Evolutionary conservation across 345 rosid genomes (phyloP).

Genomic region (Citrus sp.): DNA sequence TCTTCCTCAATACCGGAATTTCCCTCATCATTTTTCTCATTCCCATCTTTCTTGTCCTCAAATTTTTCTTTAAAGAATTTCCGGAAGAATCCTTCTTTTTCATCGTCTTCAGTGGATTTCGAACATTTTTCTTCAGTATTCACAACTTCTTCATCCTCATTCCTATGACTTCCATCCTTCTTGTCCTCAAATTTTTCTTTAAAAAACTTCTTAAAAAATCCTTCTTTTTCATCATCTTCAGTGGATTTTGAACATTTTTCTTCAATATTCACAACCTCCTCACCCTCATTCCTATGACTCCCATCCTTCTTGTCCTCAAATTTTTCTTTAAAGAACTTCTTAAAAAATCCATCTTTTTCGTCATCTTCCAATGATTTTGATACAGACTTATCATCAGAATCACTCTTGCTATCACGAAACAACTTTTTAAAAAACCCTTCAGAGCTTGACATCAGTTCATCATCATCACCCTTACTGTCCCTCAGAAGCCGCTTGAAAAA

Average conservation of each 20-base stretch:
- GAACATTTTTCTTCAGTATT: constrained; percentile 43
- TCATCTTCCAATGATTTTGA: constrained; percentile 70
- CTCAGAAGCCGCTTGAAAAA: constrained; percentile 77
- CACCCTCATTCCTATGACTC: constrained; percentile 44
- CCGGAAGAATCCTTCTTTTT: constrained; percentile 86
- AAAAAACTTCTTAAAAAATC: constrained; percentile 79
- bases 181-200: constrained; percentile 78
- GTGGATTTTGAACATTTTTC: constrained; percentile 56
- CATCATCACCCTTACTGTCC: constrained; percentile 66
- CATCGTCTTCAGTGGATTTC: constrained; percentile 78
- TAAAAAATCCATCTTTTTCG: constrained; percentile 80
- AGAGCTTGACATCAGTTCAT: constrained; percentile 56
- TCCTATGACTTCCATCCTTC: constrained; percentile 57
- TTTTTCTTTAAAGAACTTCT: constrained; percentile 78
- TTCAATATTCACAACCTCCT: constrained; percentile 30
- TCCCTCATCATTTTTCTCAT: constrained; percentile 53
- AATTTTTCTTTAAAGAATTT: constrained; percentile 78
- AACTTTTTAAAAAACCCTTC: constrained; percentile 82
- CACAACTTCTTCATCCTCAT: constrained; percentile 33
- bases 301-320: constrained; percentile 72
- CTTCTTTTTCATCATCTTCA: constrained; percentile 85
- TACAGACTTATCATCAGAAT: constrained; percentile 40
- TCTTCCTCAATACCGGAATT: constrained; percentile 60
- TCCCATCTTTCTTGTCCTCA: constrained; percentile 78
- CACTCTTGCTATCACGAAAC: constrained; percentile 62